These are phyloP conservation scores for Trichosanthes cucumerina DNA, from an alignment of 306 rosid genomes.

Conservation along the genomic window DNA sequence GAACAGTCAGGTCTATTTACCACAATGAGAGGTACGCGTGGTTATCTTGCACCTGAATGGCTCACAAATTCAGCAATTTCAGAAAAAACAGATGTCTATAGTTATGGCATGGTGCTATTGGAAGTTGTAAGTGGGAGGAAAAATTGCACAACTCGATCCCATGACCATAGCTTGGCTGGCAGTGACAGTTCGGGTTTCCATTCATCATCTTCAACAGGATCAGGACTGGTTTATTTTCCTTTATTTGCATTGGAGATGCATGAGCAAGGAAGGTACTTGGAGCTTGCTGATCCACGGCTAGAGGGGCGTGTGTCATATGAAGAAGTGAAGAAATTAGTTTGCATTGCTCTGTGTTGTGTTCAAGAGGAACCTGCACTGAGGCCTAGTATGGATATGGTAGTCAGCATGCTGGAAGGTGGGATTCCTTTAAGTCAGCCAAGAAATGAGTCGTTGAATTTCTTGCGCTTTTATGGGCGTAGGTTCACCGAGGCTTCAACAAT, in stretches of 20 bases:
- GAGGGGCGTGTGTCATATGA: constrained; percentile 54
- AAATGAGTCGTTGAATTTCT: constrained; percentile 59
- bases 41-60: constrained; percentile 96
- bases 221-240: constrained; percentile 63
- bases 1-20: constrained; percentile 84
- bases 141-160: constrained; percentile 43
- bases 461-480: constrained; percentile 74
- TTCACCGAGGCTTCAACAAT: constrained; percentile 64
- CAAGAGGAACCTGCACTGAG: constrained; percentile 78
- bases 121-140: constrained; percentile 82
- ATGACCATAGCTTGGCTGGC: constrained; percentile 51
- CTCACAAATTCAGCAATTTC: constrained; percentile 79
- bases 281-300: constrained; percentile 60
- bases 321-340: constrained; percentile 63
- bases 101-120: constrained; percentile 86
- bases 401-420: constrained; percentile 81
- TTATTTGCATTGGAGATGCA: constrained; percentile 81
- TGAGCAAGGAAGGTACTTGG: constrained; percentile 59
- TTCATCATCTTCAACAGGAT: constrained; percentile 40
- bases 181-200: constrained; percentile 38
- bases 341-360: constrained; percentile 71
- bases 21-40: constrained; percentile 93
- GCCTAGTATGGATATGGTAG: constrained; percentile 67
- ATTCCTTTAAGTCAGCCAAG: constrained; percentile 51
- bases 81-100: constrained; percentile 80